Conservation (phyloP, 306 rosid species). For the Corylus avellana region DNA sequence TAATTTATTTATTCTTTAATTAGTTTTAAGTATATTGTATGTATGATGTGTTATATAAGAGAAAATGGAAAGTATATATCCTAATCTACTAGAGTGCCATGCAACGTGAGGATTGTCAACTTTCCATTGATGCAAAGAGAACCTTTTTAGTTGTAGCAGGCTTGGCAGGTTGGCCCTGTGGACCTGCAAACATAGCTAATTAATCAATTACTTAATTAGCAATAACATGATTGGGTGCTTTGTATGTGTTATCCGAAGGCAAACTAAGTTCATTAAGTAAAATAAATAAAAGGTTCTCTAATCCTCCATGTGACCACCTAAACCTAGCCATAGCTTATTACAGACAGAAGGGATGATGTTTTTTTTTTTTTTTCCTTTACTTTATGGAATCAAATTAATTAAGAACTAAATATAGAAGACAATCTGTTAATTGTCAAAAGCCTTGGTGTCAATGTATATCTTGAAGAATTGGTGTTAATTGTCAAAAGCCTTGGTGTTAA, state of each 20-base stretch:
- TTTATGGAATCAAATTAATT: not conserved
- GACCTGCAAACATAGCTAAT: too few relatives aligned
- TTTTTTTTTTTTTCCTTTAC: not conserved
- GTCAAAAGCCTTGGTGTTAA: too few relatives aligned
- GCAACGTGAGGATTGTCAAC: not conserved
- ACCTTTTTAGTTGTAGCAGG: not conserved
- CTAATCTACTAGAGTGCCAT: too few relatives aligned
- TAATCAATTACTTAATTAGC: not conserved
- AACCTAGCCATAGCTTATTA: not conserved
- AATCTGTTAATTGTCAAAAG: not conserved
- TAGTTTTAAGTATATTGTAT: too few relatives aligned
- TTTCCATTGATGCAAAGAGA: slow-evolving; percentile 9
- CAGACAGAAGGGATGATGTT: not conserved
- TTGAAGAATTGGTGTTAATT: too few relatives aligned
- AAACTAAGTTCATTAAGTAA: too few relatives aligned
- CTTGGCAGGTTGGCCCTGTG: too few relatives aligned
- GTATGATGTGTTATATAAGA: too few relatives aligned
- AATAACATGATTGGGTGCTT: slow-evolving; percentile 5
- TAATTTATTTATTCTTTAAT: too few relatives aligned
- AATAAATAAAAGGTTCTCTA: too few relatives aligned
- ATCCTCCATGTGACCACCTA: not conserved
- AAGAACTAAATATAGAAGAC: not conserved
- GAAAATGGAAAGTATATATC: too few relatives aligned
- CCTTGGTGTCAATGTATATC: not conserved
- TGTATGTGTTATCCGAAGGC: not conserved